Evolutionary conservation across 2,329 filamentous ascomycete genomes (phyloP), one percentile per base, ranked within the genome.

Genomic region (Epichloe brachyelytri): DNA sequence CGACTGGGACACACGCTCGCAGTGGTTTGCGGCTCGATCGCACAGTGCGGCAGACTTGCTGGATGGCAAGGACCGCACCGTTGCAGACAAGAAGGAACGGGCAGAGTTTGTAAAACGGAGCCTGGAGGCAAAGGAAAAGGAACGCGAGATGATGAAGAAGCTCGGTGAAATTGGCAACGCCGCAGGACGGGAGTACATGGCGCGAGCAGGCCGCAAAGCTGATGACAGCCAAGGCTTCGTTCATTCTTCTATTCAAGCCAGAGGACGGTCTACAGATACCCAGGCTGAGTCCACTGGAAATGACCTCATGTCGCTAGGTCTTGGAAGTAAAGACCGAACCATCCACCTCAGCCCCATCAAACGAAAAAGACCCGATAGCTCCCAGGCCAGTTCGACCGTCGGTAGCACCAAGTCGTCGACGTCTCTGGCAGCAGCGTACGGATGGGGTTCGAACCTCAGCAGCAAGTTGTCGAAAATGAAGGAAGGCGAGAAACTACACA

Each of bases 111-210:
- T 86, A 57, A 82, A 80, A 55, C 76, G 81, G 51, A 76, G 77
- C 3, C 69, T 89, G 5, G 77, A 80, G 5, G 78, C 77, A 14
- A 77, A 80, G 58, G 85, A 90, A 64, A 83, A 79, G 60, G 87
- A 91, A 64, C 73, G 80, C 19, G 82, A 87, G 22, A 76, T 93
- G 46, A 84, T 82, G 56, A 80, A 79, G 62, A 80, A 79, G 57
- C 72, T 93, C 2, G 79, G 79, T 10, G 70, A 77, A 48, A 70
- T 82, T 53, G 85, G 85, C 10, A 76, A 71, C 46, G 82, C 82
- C 5, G 76, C 83, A 0, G 86, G 85, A 2, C 78, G 74, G 45
- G 83, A 88, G 54, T 90, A 90, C 65, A 82, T 89, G 76, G 74
- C 69, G 49, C 65, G 57, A 26, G 52, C 64, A n/a, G 62, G 61